Evolutionary conservation across 345 rosid species (phyloP), one percentile per base, ranked within the genome.

Genomic region (Salix brachista): DNA sequence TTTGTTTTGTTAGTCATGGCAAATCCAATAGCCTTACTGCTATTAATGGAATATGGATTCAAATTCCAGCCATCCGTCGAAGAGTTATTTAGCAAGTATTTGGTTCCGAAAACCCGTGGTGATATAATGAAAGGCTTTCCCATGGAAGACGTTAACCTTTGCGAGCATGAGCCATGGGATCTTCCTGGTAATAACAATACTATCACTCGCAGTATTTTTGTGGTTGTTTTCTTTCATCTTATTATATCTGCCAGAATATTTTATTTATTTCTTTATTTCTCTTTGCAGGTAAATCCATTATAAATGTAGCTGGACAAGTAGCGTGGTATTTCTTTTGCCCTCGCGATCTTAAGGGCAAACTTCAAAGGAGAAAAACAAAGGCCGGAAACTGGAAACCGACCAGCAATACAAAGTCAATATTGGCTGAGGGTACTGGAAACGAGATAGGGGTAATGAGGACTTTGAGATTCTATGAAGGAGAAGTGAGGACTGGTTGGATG

Each of bases 141-240:
- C 46, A 81, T 91, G 54, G 75, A 77, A 44, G 87, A 84, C 56
- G 58, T 91, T 74, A 78, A 83, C 8, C 74, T 89, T 10, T 70
- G 71, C 71, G 58, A 62, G 68, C 78, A 58, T 2, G 90, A 91
- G 58, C 95, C 95, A 9, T 83, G 88, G 87, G 80, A 91, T 0
- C 64, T 91, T 37, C 87, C 84, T 19, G 67, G 87, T 85, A 76
- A 21, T 4, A 25, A 60, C 6, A 18, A 17, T 21, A 17, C 6
- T 17, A 4, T 50, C 0, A 4, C 54, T 48, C 0, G 16, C 56
- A 4, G 8, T 17, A 6, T 50, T 8, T 50, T 18, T 1, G 71
- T 64, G 73, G 4, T 8, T 39, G 9, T 18, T 14, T 25, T 1
- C 23, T 1, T 69, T 17, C 50, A 23, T 21, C 8, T 4, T 62